Conservation (phyloP, 2,329 filamentous ascomycete species). For the Fonsecaea multimorphosa region DNA sequence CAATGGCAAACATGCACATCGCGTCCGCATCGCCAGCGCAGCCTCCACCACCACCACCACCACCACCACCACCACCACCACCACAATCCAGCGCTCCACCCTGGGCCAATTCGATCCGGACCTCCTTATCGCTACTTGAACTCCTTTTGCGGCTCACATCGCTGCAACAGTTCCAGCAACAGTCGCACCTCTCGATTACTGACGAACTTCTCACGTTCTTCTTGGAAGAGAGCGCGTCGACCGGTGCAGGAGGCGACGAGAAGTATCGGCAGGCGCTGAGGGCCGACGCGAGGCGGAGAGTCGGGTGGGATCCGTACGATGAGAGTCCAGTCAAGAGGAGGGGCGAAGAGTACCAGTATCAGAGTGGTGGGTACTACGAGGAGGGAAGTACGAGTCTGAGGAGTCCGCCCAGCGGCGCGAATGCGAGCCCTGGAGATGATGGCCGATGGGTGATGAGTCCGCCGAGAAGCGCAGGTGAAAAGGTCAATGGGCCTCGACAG, state of each 20-base stretch:
- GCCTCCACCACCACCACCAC: too few relatives aligned
- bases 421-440: background rate
- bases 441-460: slow-evolving; percentile 8
- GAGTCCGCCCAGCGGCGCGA: slow-evolving; percentile 7
- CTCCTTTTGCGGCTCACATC: slow-evolving; percentile 85
- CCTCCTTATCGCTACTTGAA: slow-evolving; percentile 80
- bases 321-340: slow-evolving; percentile 71
- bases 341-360: slow-evolving; percentile 69
- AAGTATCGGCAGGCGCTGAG: slow-evolving; percentile 66
- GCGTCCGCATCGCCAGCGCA: slow-evolving; percentile 39
- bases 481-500: background rate
- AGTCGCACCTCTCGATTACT: slow-evolving; percentile 84
- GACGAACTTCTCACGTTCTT: slow-evolving; percentile 92
- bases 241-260: slow-evolving; percentile 68
- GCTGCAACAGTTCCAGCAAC: slow-evolving; percentile 90
- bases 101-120: slow-evolving; percentile 61
- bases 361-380: slow-evolving; percentile 29
- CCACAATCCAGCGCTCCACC: slow-evolving; percentile 54
- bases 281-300: slow-evolving; percentile 64
- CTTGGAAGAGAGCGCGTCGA: slow-evolving; percentile 71
- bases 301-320: slow-evolving; percentile 75
- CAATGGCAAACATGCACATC: slow-evolving; percentile 49
- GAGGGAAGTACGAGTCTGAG: background rate
- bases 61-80: slow-evolving; percentile 41
- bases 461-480: background rate